Evolutionary conservation across 768 basidiomycete species (phyloP).

Genomic region (Pseudohyphozyma bogoriensis): DNA sequence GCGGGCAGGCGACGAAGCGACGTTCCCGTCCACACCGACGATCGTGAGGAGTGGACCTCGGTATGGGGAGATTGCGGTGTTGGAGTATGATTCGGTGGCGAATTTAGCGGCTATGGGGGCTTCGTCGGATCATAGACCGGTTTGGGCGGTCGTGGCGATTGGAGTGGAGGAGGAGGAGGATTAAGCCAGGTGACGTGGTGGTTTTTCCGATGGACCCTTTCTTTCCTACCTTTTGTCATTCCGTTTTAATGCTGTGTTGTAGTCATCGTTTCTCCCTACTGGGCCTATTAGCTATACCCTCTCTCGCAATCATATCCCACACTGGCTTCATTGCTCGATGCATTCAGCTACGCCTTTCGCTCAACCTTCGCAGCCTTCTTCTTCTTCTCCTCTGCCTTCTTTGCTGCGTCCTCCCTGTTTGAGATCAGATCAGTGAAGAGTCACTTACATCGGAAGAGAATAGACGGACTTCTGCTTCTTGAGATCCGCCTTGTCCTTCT

Average conservation of each 20-base stretch:
- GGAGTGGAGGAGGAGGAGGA: conserved; percentile 5
- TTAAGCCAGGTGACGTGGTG: background rate
- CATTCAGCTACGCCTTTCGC: conserved; percentile 3
- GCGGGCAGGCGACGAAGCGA: background rate
- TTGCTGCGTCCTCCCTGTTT: conserved; percentile 20
- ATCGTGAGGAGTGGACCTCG: conserved; percentile 20
- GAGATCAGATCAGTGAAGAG: background rate
- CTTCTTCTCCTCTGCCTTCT: conserved; percentile 25
- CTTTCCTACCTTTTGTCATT: no score
- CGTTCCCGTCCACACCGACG: background rate
- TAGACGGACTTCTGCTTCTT: conserved; percentile 25
- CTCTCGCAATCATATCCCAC: no score
- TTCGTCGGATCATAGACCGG: conserved; percentile 72
- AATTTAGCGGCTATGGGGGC: conserved; percentile 70
- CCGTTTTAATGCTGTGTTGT: no score
- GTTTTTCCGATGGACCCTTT: no score
- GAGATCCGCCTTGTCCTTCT: conserved; percentile 18
- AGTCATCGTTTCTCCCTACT: no score
- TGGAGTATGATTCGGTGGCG: conserved; percentile 62
- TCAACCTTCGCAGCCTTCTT: conserved; percentile 25
- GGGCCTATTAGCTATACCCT: no score
- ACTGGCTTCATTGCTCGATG: no score
- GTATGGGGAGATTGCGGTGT: conserved; percentile 62
- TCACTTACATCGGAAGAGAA: background rate
- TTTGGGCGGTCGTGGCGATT: conserved; percentile 48